Base-by-base conservation (phyloP, 2,329 filamentous ascomycete species). In the Sporothrix brasiliensis region DNA sequence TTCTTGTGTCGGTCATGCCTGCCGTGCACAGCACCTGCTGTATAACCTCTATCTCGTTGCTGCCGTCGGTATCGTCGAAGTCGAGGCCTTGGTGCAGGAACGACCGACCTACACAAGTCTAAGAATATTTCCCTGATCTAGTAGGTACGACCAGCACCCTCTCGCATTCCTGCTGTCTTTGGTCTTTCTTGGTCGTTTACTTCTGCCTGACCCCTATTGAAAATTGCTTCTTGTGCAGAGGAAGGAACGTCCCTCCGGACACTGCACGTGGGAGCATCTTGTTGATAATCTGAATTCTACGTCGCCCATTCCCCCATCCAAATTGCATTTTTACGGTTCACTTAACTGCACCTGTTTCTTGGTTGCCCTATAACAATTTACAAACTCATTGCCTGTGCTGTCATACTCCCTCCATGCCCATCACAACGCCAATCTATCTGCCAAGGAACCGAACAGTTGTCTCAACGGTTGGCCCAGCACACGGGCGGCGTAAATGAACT, bases 1-100 rank as follows among this genome's bases (percentile, higher is more conserved):
- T 52, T 53, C 10, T 52, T 9, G 47, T 24, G 47, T 30, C 63
- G 63, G 44, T 66, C 63, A 14, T 27, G 27, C 63, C 63, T 66
- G 3, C 47, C 63, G 47, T 52, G 7, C 24, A 19, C 24, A 21
- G 61, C 60, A 30, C 21, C 60, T 63, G 60, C 11, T 47, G 60
- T 21, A 50, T 49, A 44, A 5, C 30, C 24, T 65, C 24, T 65
- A 24, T 19, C 24, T 50, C 44, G 44, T 50, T n/a, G 56, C 11
- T 61, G 39, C 56, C 34, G n/a, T 66, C 44, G 14, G 61, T 34
- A 21, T 66, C 56, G 56, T 61, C 34, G 30, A 16, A 7, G 27
- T 61, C 34, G 56, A n/a, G 34, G 34, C 44, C 16, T 4, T 27
- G 44, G 44, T 65, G 60, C 21, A 66, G 47, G 61, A 50, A 34